Evolutionary conservation across 352 stramenopile genomes (phyloP).

Genomic region (Peronospora belbahrii): DNA sequence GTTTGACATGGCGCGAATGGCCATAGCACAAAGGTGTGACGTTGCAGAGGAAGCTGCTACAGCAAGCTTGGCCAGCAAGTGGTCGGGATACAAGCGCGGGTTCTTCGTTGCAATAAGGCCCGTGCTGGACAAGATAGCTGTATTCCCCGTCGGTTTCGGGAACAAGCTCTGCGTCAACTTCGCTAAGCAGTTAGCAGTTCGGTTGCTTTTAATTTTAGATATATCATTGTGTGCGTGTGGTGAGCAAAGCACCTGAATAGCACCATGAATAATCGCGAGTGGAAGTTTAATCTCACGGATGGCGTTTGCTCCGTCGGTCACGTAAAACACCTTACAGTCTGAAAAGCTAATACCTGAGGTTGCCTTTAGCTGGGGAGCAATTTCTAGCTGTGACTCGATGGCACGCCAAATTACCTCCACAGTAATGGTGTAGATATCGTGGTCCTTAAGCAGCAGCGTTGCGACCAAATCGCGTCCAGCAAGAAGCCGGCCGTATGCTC

Average conservation of each 20-base stretch:
- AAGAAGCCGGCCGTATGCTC: conserved; percentile 60
- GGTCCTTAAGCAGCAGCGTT: conserved; percentile 51
- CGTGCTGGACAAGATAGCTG: conserved; percentile 50
- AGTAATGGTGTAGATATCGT: conserved; percentile 48
- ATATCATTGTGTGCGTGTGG: conserved; percentile 29
- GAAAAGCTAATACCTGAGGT: conserved; percentile 49
- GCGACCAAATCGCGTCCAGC: conserved; percentile 55
- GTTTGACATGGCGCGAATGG: conserved; percentile 48
- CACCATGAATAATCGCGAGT: conserved; percentile 55
- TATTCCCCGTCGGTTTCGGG: conserved; percentile 40
- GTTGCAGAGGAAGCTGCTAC: conserved; percentile 32
- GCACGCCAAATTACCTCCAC: conserved; percentile 65
- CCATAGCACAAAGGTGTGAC: conserved; percentile 39
- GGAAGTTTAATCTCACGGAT: conserved; percentile 77
- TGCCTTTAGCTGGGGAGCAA: conserved; percentile 45
- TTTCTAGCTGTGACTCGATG: conserved; percentile 55
- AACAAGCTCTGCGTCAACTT: conserved; percentile 61
- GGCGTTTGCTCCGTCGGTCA: conserved; percentile 45
- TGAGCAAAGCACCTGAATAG: conserved; percentile 59
- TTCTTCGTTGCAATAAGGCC: conserved; percentile 76
- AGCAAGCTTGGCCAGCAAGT: conserved; percentile 59
- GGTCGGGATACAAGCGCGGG: conserved; percentile 51
- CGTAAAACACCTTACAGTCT: conserved; percentile 78
- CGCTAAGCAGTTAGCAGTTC: conserved; percentile 14
- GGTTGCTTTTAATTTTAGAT: conserved; percentile 2